Base-by-base conservation (phyloP, 2,329 filamentous ascomycete species). In the Colletotrichum salicis region DNA sequence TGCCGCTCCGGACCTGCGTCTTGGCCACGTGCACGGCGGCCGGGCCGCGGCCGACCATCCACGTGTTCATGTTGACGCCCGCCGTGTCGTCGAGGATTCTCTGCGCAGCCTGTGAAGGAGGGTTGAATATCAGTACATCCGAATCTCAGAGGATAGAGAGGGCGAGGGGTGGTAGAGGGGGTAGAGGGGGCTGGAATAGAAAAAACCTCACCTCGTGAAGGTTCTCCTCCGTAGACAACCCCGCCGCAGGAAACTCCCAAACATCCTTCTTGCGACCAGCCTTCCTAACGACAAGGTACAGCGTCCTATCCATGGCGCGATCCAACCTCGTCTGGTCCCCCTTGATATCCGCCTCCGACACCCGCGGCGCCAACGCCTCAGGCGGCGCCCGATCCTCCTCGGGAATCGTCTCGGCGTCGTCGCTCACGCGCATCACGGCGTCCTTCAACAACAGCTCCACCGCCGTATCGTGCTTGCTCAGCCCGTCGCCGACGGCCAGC, bases 31-130 rank as follows among this genome's bases (percentile, higher is more conserved):
- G 84, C 83, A 98, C 93, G 31, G 95, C 96, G 70, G 98, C 89
- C 12, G 96, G 96, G 70, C 93, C 93, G 77, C 95, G 95, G 72
- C 95, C 96, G 63, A 99, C 93, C 76, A 98, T 90, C 95, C 96
- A 99, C 67, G 95, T 98, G 86, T 98, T 98, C 95, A 99, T 98
- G 87, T 99, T 97, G 73, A 93, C 84, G 70, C 96, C 96, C 11
- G 92, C 95, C 4, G 94, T 87, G 77, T 94, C 88, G 64, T 92
- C 86, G 29, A 98, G 87, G 66, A 95, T 91, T 72, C 95, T 90
- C 79, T 94, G 90, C 48, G 96, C 95, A 56, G 94, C 92, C 96
- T 99, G 77, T 64, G 37, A 24, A 48, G 3, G 10, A 29, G 4
- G 27, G n/a, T 19, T 33, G 37, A 13, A 2, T n/a, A 19, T 67